phyloP scores from a whole-genome alignment of 371 early-diverging fungal species.

The Cokeromyces recurvatus region DNA sequence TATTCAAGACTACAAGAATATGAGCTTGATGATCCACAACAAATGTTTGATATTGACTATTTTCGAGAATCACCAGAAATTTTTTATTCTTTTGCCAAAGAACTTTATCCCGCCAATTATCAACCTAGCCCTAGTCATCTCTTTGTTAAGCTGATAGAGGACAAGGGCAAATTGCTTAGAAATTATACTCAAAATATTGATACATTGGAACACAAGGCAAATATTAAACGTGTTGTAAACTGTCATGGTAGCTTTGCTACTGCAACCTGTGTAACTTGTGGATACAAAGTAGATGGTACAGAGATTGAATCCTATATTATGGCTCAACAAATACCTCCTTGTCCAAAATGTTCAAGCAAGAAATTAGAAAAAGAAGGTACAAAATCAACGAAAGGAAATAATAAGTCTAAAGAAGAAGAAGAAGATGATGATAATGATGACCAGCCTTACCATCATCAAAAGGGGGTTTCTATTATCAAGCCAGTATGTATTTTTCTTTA shows the following conservation, averaged over 20 bases:
- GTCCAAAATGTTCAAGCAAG: constrained; percentile 30
- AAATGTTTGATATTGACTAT: constrained; percentile 90
- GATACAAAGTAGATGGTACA: constrained; percentile 69
- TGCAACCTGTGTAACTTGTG: constrained; percentile 86
- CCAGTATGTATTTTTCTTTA: no score
- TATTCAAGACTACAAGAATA: constrained; percentile 79
- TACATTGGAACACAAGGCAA: constrained; percentile 90
- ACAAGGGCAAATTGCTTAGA: constrained; percentile 76
- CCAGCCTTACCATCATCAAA: background rate
- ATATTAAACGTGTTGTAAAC: constrained; percentile 79
- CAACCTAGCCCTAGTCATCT: constrained; percentile 89
- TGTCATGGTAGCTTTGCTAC: constrained; percentile 94
- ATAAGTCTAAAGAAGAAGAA: no score
- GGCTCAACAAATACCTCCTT: constrained; percentile 45
- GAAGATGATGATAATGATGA: constrained; percentile 31
- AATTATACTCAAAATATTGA: constrained; percentile 99
- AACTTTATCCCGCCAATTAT: constrained; percentile 87
- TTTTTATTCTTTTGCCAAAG: constrained; percentile 92
- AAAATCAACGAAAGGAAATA: no score
- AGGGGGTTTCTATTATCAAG: constrained; percentile 41
- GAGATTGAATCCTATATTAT: constrained; percentile 79
- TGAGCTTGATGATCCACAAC: constrained; percentile 77
- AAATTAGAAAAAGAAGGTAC: no score
- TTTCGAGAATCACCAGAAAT: constrained; percentile 81
- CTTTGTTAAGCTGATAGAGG: constrained; percentile 87